Evolutionary conservation across 352 stramenopile genomes (phyloP), one percentile per base, ranked within the genome.

Genomic region (Phytopythium boreale): DNA sequence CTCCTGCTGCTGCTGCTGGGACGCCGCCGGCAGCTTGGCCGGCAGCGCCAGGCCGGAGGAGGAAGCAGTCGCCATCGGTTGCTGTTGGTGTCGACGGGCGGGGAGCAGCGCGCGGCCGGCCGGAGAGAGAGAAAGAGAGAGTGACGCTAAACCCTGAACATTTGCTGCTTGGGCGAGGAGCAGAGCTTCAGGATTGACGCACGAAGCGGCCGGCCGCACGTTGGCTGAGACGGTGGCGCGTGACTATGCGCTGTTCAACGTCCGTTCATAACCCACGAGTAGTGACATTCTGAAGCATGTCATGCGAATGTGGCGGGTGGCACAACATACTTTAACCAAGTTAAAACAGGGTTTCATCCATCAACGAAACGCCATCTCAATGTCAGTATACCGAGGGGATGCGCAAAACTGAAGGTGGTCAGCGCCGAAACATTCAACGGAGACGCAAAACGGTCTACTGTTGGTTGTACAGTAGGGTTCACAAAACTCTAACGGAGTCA

Each of bases 1-100:
- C 62, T 82, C 65, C 61, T 82, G 65, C 22, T 72, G 69, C 47
- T 77, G 72, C 39, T 76, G 70, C 47, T 71, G 60, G 4, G 51
- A 60, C 11, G 53, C 55, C 7, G 53, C 41, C 47, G 71, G 58
- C 2, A 52, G 62, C 20, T n/a, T n/a, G n/a, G n/a, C n/a, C n/a
- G 69, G 22, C 36, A 70, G n/a, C 37, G 68, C 52, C 58, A 53
- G 52, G 41, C 17, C 8, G 41, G 41, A 1, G 20, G 44, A 51
- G 44, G 44, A 29, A 3, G 52, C 29, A 19, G 52, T 29, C 34
- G 52, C 31, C 52, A 59, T 59, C 2, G 31, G 12, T 20, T 31
- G 20, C 9, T 29, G 11, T 15, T 44, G 4, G 39, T 1, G 39
- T 17, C 39, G 39, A 14, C 39, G 7, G 39, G 20, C 14, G 22